Conservation (phyloP, 2,329 filamentous ascomycete species). For the Cladosporium sp. region DNA sequence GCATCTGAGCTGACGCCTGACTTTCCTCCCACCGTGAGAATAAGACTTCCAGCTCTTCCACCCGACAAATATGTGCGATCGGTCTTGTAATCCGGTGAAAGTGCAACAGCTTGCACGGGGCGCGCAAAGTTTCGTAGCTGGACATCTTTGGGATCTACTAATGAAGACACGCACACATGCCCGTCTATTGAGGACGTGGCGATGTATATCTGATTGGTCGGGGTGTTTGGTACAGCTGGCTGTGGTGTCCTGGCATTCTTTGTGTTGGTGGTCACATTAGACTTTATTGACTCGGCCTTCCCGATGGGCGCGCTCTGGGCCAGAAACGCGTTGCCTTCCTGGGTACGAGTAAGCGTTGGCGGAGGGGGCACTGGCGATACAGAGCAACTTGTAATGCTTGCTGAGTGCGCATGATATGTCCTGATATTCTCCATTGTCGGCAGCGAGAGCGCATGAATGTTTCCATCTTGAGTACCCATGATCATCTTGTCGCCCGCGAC, state of each 20-base stretch:
- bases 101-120: conserved; percentile 82
- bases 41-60: conserved; percentile 79
- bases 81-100: conserved; percentile 92
- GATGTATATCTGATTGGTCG: conserved; percentile 88
- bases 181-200: conserved; percentile 93
- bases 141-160: conserved; percentile 85
- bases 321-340: conserved; percentile 24
- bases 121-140: conserved; percentile 88
- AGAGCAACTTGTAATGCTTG: conserved; percentile 84
- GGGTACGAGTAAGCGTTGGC: conserved; percentile 21
- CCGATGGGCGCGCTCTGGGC: not conserved
- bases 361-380: conserved; percentile 80
- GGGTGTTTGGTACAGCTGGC: conserved; percentile 62
- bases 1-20: conserved; percentile 76
- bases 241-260: conserved; percentile 8
- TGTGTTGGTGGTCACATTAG: not conserved
- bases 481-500: conserved; percentile 98
- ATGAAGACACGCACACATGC: conserved; percentile 84
- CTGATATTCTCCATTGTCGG: conserved; percentile 77
- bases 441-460: conserved; percentile 83
- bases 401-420: conserved; percentile 87
- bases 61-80: conserved; percentile 89
- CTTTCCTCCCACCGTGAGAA: conserved; percentile 78
- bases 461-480: conserved; percentile 92
- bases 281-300: conserved; percentile 1